These are phyloP conservation scores for Lodderomyces elongisporus DNA, from an alignment of 1,139 yeast genomes.

Conservation along the genomic window DNA sequence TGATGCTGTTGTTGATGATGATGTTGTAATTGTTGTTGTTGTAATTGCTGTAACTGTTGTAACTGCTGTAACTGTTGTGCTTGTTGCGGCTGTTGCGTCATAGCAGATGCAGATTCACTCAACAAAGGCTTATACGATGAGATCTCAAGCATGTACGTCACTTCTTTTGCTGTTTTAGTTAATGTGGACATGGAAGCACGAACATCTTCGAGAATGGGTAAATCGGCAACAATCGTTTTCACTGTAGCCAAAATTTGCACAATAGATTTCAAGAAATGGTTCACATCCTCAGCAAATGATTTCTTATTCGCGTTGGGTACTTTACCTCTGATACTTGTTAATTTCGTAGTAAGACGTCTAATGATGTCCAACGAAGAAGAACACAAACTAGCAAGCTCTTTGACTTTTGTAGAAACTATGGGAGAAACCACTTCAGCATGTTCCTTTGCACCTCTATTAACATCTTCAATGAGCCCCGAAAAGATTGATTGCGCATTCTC, in stretches of 20 bases:
- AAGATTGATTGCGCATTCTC: slow-evolving; percentile 76
- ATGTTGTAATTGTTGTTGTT: slow-evolving; percentile 1
- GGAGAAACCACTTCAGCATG: slow-evolving; percentile 17
- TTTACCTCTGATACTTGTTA: slow-evolving; percentile 48
- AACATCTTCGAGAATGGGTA: slow-evolving; percentile 75
- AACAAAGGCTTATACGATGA: slow-evolving; percentile 40
- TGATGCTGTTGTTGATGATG: no score
- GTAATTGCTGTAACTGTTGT: no score
- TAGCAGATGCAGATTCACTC: slow-evolving; percentile 14
- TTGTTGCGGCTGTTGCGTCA: slow-evolving; percentile 6
- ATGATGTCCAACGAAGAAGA: slow-evolving; percentile 77
- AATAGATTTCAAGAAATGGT: slow-evolving; percentile 74
- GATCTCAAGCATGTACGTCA: slow-evolving; percentile 70
- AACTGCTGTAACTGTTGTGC: slow-evolving; percentile 1
- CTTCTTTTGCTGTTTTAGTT: slow-evolving; percentile 86
- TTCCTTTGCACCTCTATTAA: slow-evolving; percentile 59
- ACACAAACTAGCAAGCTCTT: slow-evolving; percentile 77
- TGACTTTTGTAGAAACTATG: slow-evolving; percentile 57
- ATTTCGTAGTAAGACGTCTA: slow-evolving; percentile 54
- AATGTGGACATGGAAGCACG: slow-evolving; percentile 74
- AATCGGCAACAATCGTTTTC: slow-evolving; percentile 73
- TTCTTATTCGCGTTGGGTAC: slow-evolving; percentile 56
- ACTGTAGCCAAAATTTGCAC: slow-evolving; percentile 80
- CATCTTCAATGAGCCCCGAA: slow-evolving; percentile 71
- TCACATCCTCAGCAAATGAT: slow-evolving; percentile 82